These are phyloP conservation scores for Paracoccidioides brasiliensis DNA, from an alignment of 2,329 filamentous ascomycete species.

Conservation along the genomic window DNA sequence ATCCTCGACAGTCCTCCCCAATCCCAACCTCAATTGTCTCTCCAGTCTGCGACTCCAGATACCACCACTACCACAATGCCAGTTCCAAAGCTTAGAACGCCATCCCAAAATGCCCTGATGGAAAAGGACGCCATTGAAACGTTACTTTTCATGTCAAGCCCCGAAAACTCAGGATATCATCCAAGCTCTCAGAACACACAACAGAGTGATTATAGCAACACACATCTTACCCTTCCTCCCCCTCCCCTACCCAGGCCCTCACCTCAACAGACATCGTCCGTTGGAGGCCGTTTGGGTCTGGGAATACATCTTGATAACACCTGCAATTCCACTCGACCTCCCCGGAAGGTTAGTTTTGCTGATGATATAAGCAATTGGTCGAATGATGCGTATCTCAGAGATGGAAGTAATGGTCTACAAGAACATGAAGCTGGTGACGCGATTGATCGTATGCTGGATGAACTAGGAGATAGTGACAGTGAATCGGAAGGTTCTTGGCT, in stretches of 20 bases:
- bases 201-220: constrained; percentile 4
- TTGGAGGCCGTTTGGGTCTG: constrained; percentile 4
- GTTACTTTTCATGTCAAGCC: constrained; percentile 38
- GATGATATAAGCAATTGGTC: constrained; percentile 9
- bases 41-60: constrained; percentile 11
- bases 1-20: constrained; percentile 22
- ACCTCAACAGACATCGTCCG: constrained; percentile 10
- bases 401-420: constrained; percentile 2
- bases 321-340: neutral
- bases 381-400: neutral
- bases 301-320: neutral
- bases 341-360: constrained; percentile 12
- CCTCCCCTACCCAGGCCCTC: constrained; percentile 11
- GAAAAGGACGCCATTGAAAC: constrained; percentile 41
- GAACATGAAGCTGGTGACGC: constrained; percentile 14
- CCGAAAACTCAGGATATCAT: constrained; percentile 34
- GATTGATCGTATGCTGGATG: constrained; percentile 20
- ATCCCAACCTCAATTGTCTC: constrained; percentile 14
- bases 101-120: constrained; percentile 33
- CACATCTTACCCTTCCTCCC: constrained; percentile 10
- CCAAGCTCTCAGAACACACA: constrained; percentile 22
- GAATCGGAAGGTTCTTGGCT: constrained; percentile 11
- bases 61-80: constrained; percentile 7
- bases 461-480: constrained; percentile 17
- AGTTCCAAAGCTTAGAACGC: constrained; percentile 20